Conservation (phyloP, 768 basidiomycete genomes). For the Lyophyllum decastes region DNA sequence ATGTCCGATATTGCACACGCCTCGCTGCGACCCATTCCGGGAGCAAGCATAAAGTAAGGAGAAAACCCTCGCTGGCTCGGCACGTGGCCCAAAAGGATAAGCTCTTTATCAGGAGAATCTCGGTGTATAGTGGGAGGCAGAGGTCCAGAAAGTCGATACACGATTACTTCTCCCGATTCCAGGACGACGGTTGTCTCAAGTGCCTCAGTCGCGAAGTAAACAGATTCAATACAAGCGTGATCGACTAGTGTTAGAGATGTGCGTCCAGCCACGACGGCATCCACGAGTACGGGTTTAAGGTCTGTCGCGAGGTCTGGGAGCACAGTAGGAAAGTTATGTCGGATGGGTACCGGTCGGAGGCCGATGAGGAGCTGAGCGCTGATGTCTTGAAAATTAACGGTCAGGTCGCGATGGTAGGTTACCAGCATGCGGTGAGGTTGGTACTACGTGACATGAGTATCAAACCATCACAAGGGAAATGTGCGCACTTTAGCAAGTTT, state of each 20-base stretch:
- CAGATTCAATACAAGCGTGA: conserved; percentile 39
- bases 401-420: conserved; percentile 63
- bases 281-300: conserved; percentile 48
- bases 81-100: conserved; percentile 56
- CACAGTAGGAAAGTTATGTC: conserved; percentile 64
- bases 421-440: conserved; percentile 67
- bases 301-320: conserved; percentile 65
- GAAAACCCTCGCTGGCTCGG: conserved; percentile 42
- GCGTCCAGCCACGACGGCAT: conserved; percentile 36
- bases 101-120: conserved; percentile 43
- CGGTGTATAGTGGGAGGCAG: conserved; percentile 15
- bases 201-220: conserved; percentile 54
- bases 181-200: conserved; percentile 59
- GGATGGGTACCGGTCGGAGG: conserved; percentile 47
- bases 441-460: conserved; percentile 36
- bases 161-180: conserved; percentile 55
- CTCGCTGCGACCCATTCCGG: conserved; percentile 47
- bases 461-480: neutral
- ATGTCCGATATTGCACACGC: conserved; percentile 71
- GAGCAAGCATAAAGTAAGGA: conserved; percentile 61
- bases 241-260: conserved; percentile 26
- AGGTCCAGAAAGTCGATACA: conserved; percentile 42
- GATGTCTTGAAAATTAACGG: conserved; percentile 72
- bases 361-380: conserved; percentile 66
- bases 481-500: conserved; percentile 56